A percentile compares a stretch with the other conserved stretches of the same genome.
These are phyloP conservation scores for Russula griseocarnosa DNA, from an alignment of 768 basidiomycete genomes.

Conservation along the genomic window DNA sequence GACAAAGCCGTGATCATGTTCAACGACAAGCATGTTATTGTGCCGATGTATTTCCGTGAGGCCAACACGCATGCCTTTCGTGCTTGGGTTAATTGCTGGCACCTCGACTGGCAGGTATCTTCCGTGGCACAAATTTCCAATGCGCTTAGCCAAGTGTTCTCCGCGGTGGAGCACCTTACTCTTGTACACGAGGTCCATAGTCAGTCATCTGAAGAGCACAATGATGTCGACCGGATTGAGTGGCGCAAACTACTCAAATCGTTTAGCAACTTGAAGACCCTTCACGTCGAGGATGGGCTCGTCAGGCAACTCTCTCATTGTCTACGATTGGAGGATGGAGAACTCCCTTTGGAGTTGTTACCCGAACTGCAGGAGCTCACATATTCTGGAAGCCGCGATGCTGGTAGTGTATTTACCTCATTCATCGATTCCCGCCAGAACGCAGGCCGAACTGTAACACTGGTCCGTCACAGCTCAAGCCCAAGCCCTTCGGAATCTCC, in stretches of 20 bases:
- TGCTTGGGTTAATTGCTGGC: background rate
- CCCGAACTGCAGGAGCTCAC: background rate
- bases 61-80: background rate
- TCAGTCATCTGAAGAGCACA: background rate
- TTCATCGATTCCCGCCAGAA: slow-evolving; percentile 27
- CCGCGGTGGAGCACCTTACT: too few species aligned
- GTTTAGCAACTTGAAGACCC: background rate
- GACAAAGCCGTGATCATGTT: background rate
- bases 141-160: too few species aligned
- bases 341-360: background rate
- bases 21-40: fast-evolving
- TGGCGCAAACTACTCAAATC: background rate
- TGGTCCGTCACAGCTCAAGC: background rate
- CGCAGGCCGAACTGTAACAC: background rate
- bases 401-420: background rate
- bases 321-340: slow-evolving; percentile 1
- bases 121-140: too few species aligned
- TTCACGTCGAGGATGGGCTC: background rate
- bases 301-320: background rate
- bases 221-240: background rate
- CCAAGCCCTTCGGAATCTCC: too few species aligned
- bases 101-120: too few species aligned
- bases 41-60: background rate
- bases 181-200: too few species aligned
- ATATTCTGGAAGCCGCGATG: background rate